phyloP scores from a whole-genome alignment of 148 eudicot genomes.

The Rhododendron kiyosumense region DNA sequence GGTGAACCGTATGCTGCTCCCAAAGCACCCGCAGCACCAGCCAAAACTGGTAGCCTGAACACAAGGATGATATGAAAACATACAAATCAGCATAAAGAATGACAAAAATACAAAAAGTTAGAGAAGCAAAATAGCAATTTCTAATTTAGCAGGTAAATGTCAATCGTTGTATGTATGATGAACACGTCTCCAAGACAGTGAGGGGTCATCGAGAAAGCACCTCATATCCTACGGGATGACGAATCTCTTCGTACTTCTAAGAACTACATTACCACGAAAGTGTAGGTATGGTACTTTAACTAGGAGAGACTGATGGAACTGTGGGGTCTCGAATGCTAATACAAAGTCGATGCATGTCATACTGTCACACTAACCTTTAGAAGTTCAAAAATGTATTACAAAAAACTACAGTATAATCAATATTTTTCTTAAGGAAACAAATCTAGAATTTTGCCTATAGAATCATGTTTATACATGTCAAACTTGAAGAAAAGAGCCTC shows the following conservation, averaged over 20 bases:
- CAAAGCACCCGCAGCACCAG: conserved; percentile 85
- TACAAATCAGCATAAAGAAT: not conserved
- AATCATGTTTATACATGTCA: not conserved
- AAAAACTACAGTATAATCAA: not conserved
- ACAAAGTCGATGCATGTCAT: not conserved
- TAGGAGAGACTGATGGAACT: not conserved
- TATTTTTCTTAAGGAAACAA: not conserved
- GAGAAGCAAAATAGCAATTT: conserved; percentile 3
- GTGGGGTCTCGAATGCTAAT: not conserved
- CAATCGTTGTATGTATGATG: not conserved
- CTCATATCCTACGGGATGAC: not conserved
- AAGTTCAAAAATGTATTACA: not conserved
- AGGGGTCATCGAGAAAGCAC: not conserved
- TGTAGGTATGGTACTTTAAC: not conserved
- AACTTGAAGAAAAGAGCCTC: not conserved
- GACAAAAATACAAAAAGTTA: no score
- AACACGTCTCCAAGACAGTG: not conserved
- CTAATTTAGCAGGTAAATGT: not conserved
- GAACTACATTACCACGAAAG: not conserved
- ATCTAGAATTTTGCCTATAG: not conserved
- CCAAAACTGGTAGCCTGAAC: conserved; percentile 78
- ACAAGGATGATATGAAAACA: not conserved
- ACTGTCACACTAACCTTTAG: not conserved
- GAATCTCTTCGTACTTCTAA: not conserved
- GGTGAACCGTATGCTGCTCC: conserved; percentile 79